A percentile compares a stretch with the other conserved stretches of the same genome.
Conservation (phyloP, 2,329 filamentous ascomycete species). For the Eutypella sp. region DNA sequence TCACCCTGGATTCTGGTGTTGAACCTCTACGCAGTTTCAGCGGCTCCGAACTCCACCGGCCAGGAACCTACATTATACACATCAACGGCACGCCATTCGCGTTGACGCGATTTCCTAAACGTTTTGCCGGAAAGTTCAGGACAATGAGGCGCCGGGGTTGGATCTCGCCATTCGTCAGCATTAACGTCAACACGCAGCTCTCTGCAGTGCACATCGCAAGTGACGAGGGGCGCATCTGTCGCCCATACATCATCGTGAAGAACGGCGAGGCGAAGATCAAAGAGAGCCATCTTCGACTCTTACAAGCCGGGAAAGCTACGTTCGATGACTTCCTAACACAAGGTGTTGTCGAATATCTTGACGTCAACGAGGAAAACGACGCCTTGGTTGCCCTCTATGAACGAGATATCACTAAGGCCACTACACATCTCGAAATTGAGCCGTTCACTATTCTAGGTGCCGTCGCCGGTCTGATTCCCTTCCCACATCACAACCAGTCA, state of each 20-base stretch:
- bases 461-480: conserved; percentile 93
- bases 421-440: conserved; percentile 95
- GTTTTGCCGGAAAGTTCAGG: conserved; percentile 80
- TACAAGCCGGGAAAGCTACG: conserved; percentile 77
- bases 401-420: conserved; percentile 72
- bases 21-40: conserved; percentile 64
- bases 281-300: conserved; percentile 68
- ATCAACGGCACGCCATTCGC: conserved; percentile 94
- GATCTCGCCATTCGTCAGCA: conserved; percentile 93
- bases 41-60: conserved; percentile 80
- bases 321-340: conserved; percentile 93
- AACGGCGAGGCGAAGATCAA: conserved; percentile 79
- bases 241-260: conserved; percentile 92
- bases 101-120: conserved; percentile 77
- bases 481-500: conserved; percentile 98
- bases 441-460: conserved; percentile 95
- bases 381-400: conserved; percentile 90
- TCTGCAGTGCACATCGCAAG: conserved; percentile 91
- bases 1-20: conserved; percentile 80
- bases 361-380: conserved; percentile 98
- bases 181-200: conserved; percentile 92
- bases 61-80: conserved; percentile 83
- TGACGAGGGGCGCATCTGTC: conserved; percentile 93
- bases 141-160: conserved; percentile 82
- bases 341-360: conserved; percentile 91